Percentiles rank a stretch among this genome's conserved stretches.
Conservation (phyloP, 2,329 filamentous ascomycete genomes). For the Phyllosticta paracitricarpa region DNA sequence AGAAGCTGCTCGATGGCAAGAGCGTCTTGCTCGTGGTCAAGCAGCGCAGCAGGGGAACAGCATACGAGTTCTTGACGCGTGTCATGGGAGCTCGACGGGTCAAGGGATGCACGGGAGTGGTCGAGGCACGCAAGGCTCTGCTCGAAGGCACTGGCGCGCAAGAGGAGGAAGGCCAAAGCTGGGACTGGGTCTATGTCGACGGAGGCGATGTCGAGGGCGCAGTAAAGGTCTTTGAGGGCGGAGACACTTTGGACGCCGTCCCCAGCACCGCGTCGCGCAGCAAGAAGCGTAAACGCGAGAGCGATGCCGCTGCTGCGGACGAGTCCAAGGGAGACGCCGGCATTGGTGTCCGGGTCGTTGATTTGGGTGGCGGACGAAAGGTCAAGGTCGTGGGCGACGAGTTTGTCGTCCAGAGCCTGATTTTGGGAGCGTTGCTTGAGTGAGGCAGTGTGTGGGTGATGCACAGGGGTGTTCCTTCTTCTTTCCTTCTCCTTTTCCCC, state of each 20-base stretch:
- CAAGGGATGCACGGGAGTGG: constrained; percentile 53
- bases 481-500: too few species aligned
- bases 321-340: constrained; percentile 31
- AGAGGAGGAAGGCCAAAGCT: constrained; percentile 40
- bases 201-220: constrained; percentile 48
- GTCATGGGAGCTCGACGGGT: constrained; percentile 64
- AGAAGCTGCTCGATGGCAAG: constrained; percentile 53
- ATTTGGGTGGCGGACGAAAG: constrained; percentile 33
- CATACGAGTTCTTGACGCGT: constrained; percentile 71
- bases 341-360: constrained; percentile 16
- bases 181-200: constrained; percentile 74
- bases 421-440: constrained; percentile 69
- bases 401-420: constrained; percentile 84
- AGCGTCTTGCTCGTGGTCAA: constrained; percentile 62
- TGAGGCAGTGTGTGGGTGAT: background rate
- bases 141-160: constrained; percentile 26
- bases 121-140: constrained; percentile 54
- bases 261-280: constrained; percentile 7
- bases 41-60: constrained; percentile 46
- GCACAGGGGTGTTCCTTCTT: too few species aligned
- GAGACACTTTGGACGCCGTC: constrained; percentile 9
- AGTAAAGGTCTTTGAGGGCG: constrained; percentile 38
- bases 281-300: constrained; percentile 38
- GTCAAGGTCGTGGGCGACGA: constrained; percentile 71
- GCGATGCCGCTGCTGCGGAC: constrained; percentile 25